These are phyloP conservation scores for Paecilomyces formosus DNA, from an alignment of 2,329 filamentous ascomycete genomes.

Conservation along the genomic window DNA sequence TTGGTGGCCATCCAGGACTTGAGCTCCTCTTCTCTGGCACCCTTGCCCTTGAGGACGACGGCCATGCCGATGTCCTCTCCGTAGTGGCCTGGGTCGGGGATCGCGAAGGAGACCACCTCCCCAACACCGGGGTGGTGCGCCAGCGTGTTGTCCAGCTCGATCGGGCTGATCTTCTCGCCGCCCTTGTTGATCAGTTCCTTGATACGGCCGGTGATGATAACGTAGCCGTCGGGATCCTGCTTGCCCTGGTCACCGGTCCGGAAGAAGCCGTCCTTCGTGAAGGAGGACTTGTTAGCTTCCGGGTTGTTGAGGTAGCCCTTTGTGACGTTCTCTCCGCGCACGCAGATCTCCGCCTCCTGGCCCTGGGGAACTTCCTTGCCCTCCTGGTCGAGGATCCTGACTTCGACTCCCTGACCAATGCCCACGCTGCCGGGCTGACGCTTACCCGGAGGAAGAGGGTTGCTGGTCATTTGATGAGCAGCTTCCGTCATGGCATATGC, in stretches of 20 bases:
- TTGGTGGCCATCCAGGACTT: slow-evolving; percentile 61
- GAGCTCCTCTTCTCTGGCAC: slow-evolving; percentile 53
- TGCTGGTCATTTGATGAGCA: slow-evolving; percentile 47
- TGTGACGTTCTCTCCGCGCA: slow-evolving; percentile 75
- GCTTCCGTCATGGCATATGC: slow-evolving; percentile 93
- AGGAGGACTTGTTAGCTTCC: slow-evolving; percentile 65
- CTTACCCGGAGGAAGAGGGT: slow-evolving; percentile 61
- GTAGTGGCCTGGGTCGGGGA: slow-evolving; percentile 68
- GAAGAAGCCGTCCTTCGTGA: slow-evolving; percentile 72
- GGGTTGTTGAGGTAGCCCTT: slow-evolving; percentile 79
- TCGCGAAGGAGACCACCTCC: slow-evolving; percentile 77
- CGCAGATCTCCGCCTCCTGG: slow-evolving; percentile 72
- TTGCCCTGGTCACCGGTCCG: slow-evolving; percentile 82
- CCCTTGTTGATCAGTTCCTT: slow-evolving; percentile 81
- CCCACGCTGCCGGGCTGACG: slow-evolving; percentile 78
- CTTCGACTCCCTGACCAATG: slow-evolving; percentile 72
- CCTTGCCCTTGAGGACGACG: slow-evolving; percentile 62
- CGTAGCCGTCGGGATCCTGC: slow-evolving; percentile 70
- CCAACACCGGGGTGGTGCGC: slow-evolving; percentile 64
- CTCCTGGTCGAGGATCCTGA: slow-evolving; percentile 65
- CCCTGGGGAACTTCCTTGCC: slow-evolving; percentile 64
- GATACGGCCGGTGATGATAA: slow-evolving; percentile 83
- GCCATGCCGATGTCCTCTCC: slow-evolving; percentile 76
- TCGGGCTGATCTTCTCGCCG: slow-evolving; percentile 76
- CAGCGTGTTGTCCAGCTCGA: slow-evolving; percentile 74